Evolutionary conservation across 148 eudicot species (phyloP).

Genomic region (Vaccinium macrocarpon): DNA sequence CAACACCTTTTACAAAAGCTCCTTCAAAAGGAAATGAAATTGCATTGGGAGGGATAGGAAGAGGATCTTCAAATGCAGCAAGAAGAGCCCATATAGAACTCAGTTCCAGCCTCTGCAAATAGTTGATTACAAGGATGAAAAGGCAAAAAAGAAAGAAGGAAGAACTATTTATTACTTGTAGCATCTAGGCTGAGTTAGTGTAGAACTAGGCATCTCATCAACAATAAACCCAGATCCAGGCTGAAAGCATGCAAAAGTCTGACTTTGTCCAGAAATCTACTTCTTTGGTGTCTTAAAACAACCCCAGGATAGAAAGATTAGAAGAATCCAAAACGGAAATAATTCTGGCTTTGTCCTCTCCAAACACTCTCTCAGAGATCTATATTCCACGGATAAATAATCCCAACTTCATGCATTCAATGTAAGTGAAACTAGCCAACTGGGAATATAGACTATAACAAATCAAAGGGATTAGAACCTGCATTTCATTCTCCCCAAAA

Average conservation of each 20-base stretch:
- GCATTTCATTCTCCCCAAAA: not conserved
- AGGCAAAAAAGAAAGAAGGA: not conserved
- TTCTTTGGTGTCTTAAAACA: not conserved
- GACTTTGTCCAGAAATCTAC: not conserved
- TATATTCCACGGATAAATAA: not conserved
- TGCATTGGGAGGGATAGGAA: conserved; percentile 52
- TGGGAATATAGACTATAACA: not conserved
- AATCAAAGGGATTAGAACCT: not conserved
- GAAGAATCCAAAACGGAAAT: not conserved
- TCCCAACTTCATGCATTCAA: not conserved
- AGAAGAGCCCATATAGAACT: conserved; percentile 97
- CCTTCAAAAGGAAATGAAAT: conserved; percentile 69
- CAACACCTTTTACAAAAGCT: conserved; percentile 85
- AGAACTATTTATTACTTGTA: not conserved
- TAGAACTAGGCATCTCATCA: not conserved
- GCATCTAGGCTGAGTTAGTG: not conserved
- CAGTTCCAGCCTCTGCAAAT: conserved; percentile 69
- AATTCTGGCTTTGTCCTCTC: not conserved
- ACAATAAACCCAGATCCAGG: conserved; percentile 4
- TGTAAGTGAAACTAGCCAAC: too few relatives aligned
- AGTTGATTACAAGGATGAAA: conserved; percentile 1
- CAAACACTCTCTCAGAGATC: not conserved
- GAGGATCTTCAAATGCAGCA: conserved; percentile 93
- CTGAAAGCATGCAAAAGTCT: conserved; percentile 7
- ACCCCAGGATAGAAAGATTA: not conserved